Base-by-base conservation (phyloP, 257 asterid species). In the Craterostigma plantagineum region DNA sequence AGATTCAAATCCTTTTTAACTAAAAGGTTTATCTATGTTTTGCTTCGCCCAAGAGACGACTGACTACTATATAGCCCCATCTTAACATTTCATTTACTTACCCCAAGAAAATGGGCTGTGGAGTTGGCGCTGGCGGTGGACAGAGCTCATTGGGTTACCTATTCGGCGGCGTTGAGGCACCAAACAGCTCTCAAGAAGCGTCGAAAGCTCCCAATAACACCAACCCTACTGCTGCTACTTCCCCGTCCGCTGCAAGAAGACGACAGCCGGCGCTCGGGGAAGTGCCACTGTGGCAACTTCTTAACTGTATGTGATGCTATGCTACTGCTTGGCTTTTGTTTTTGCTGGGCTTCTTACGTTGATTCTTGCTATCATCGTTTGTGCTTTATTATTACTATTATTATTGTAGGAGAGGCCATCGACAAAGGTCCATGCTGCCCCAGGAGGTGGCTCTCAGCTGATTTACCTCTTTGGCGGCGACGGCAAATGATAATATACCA, bases 61-160 rank as follows among this genome's bases (percentile, higher is more conserved):
- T n/a, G n/a, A n/a, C n/a, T n/a, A n/a, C n/a, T n/a, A n/a, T n/a
- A n/a, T n/a, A n/a, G n/a, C n/a, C n/a, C n/a, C n/a, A n/a, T n/a
- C n/a, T n/a, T n/a, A n/a, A n/a, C n/a, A n/a, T n/a, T n/a, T n/a
- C n/a, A n/a, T n/a, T n/a, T n/a, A n/a, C n/a, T n/a, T n/a, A n/a
- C n/a, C n/a, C n/a, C 30, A 23, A 23, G 30, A 23, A 23, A 23
- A 23, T 23, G 30, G 30, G 30, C 30, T 6, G 30, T 30, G 92
- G 92, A 59, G 74, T 62, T 3, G 77, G 92, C 47, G 84, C 79
- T 30, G 94, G 94, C 34, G 94, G 94, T 18, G 92, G 92, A 7
- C 79, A 78, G 63, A 82, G 94, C 64, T 82, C 94, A 4, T 57
- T 82, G 61, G 92, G 92, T 7, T 82, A 82, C 71, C 75, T 82